Evolutionary conservation across 1,139 yeast species (phyloP).

Genomic region (Pichia terricola): DNA sequence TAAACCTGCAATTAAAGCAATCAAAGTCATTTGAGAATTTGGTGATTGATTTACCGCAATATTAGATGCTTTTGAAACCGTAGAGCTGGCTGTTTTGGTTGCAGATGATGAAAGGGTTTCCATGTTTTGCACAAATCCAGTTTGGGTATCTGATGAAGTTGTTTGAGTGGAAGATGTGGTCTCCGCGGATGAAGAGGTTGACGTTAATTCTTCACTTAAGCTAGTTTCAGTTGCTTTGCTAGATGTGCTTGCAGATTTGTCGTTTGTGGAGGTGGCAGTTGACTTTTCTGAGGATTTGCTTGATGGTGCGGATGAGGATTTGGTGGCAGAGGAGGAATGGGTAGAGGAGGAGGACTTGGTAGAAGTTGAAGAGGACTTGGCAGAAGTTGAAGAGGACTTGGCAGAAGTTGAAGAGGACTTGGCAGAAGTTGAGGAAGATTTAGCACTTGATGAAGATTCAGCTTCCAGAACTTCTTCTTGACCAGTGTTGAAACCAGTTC

Average conservation of each 20-base stretch:
- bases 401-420: conserved; percentile 1
- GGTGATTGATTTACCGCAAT: too few species aligned
- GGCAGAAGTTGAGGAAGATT: conserved; percentile 1
- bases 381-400: neutral
- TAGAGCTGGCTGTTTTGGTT: neutral
- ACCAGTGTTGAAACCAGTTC: conserved; percentile 51
- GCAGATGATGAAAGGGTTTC: neutral
- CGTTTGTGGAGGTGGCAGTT: neutral
- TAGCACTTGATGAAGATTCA: conserved; percentile 1
- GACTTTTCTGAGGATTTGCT: neutral
- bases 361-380: neutral
- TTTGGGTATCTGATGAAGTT: conserved; percentile 1
- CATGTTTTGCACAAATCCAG: conserved; percentile 6
- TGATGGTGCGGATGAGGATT: neutral
- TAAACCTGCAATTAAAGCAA: too few species aligned
- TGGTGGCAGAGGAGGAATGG: neutral
- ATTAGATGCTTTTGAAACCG: neutral
- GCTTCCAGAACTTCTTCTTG: conserved; percentile 8
- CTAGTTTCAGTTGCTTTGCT: neutral
- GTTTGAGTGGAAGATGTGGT: conserved; percentile 2
- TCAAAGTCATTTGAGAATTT: too few species aligned
- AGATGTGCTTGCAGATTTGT: neutral
- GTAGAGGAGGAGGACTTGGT: neutral
- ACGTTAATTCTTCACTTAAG: neutral
- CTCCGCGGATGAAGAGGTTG: conserved; percentile 2